Conservation (phyloP, 768 basidiomycete species). For the Amanita pallidorosea region DNA sequence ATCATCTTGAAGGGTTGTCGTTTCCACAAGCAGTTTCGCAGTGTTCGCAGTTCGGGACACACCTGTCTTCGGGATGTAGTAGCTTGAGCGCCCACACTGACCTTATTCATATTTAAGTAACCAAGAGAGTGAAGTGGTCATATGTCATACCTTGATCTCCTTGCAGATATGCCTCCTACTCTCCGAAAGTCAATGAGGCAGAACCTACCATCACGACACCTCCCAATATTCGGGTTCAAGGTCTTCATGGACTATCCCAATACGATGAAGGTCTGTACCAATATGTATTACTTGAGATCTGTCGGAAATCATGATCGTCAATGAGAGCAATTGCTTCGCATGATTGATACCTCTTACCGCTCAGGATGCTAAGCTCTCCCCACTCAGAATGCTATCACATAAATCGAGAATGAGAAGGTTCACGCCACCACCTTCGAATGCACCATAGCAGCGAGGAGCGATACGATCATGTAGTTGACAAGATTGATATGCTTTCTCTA, state of each 20-base stretch:
- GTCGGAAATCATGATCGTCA: constrained; percentile 10
- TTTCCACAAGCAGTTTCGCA: constrained; percentile 15
- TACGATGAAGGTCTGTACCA: constrained; percentile 11
- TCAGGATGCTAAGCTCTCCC: constrained; percentile 11
- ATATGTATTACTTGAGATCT: constrained; percentile 11
- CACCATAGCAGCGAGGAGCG: constrained; percentile 13
- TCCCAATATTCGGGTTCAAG: constrained; percentile 12
- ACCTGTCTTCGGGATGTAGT: constrained; percentile 6
- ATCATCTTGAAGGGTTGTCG: background rate
- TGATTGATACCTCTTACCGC: constrained; percentile 9
- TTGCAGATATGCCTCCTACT: constrained; percentile 10
- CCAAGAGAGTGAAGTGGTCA: constrained; percentile 1
- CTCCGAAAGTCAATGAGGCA: constrained; percentile 12
- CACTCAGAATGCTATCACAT: constrained; percentile 11
- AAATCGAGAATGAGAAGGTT: constrained; percentile 12
- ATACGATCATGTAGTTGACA: constrained; percentile 9
- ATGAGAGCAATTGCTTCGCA: constrained; percentile 9
- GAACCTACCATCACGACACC: constrained; percentile 10
- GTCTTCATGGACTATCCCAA: constrained; percentile 12
- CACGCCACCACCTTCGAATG: constrained; percentile 9
- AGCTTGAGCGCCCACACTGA: background rate
- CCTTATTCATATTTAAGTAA: background rate
- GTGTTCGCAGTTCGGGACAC: constrained; percentile 12
- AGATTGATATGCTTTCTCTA: constrained; percentile 12
- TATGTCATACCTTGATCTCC: constrained; percentile 5